phyloP scores from a whole-genome alignment of 1,139 yeast genomes.

The Hemisphaericaspora xylofermentans region DNA sequence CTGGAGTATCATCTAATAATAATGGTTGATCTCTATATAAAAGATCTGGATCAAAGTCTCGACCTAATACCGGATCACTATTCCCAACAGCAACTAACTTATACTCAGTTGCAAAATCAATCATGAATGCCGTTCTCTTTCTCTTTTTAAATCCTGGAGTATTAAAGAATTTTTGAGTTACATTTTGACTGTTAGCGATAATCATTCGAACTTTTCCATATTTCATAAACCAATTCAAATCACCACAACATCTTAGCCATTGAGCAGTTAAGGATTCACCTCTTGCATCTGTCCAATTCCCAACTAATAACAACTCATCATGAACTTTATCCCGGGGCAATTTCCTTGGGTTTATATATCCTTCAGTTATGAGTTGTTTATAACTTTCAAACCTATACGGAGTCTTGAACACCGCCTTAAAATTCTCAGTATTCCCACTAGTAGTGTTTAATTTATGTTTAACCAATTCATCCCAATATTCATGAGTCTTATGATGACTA shows the following conservation, averaged over 20 bases:
- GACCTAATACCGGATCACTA: conserved; percentile 24
- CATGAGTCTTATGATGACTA: conserved; percentile 38
- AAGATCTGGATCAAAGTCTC: conserved; percentile 38
- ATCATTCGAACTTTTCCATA: conserved; percentile 76
- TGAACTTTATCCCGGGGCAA: conserved; percentile 52
- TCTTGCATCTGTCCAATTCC: conserved; percentile 52
- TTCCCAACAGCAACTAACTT: conserved; percentile 48
- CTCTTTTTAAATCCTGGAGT: conserved; percentile 46
- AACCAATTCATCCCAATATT: conserved; percentile 25
- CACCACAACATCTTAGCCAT: conserved; percentile 68
- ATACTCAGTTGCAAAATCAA: conserved; percentile 59
- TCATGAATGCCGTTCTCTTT: conserved; percentile 56
- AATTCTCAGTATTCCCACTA: conserved; percentile 29
- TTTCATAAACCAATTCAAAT: conserved; percentile 72
- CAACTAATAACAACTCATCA: conserved; percentile 61
- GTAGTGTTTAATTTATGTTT: conserved; percentile 21
- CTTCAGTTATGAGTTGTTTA: too few relatives aligned
- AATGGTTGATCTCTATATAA: conserved; percentile 41
- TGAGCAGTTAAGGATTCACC: conserved; percentile 77
- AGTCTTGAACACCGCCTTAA: conserved; percentile 35
- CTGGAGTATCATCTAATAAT: conserved; percentile 17
- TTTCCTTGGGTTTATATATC: conserved; percentile 39
- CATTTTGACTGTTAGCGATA: conserved; percentile 56
- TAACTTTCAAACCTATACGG: conserved; percentile 75
- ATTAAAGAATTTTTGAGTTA: conserved; percentile 50